A percentile compares a stretch with the other conserved stretches of the same genome.
phyloP scores from a whole-genome alignment of 148 eudicot species.

The Fagopyrum homotropicum region DNA sequence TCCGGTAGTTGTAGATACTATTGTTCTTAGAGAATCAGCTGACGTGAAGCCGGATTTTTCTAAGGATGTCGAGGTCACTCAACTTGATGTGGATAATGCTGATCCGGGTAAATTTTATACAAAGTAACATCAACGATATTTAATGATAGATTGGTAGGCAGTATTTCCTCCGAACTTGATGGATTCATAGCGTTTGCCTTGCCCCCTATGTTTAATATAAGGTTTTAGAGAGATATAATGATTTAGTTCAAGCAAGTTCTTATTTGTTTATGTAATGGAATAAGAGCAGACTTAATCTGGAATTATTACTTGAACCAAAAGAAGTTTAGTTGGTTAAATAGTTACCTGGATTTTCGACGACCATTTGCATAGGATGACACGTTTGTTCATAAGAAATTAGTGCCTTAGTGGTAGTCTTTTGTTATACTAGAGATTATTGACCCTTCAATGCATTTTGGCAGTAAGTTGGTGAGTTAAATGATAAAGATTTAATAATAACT shows the following conservation, averaged over 20 bases:
- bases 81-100: neutral
- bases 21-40: slow-evolving; percentile 19
- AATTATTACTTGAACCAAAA: neutral
- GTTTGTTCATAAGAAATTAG: neutral
- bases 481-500: neutral
- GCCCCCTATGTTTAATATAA: neutral
- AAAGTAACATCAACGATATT: neutral
- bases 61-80: neutral
- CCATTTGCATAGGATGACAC: neutral
- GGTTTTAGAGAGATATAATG: too few relatives aligned
- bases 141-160: neutral
- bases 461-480: neutral
- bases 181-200: too few relatives aligned
- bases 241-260: neutral
- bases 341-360: neutral
- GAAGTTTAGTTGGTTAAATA: neutral
- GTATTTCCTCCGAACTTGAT: neutral
- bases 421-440: neutral
- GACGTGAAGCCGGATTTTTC: neutral
- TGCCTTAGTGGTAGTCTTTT: neutral
- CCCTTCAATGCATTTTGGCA: neutral
- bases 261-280: neutral
- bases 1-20: slow-evolving; percentile 20
- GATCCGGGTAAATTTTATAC: neutral
- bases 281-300: neutral